phyloP scores from a whole-genome alignment of 345 rosid genomes.

The Reutealis trisperma region DNA sequence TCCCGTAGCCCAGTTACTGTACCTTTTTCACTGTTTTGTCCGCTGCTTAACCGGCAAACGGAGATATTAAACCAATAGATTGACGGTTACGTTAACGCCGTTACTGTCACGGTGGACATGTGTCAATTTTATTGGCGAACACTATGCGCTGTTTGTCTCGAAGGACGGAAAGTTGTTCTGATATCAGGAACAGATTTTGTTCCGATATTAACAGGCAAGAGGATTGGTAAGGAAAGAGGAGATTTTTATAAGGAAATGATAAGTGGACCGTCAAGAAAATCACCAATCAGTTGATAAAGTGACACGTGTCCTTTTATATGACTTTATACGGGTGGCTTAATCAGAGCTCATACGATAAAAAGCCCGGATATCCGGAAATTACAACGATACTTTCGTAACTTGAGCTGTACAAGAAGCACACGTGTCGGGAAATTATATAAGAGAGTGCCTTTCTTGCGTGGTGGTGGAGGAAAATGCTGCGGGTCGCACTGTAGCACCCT shows the following conservation, averaged over 20 bases:
- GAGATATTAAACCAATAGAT: not conserved
- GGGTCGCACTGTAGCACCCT: no score
- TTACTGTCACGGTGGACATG: not conserved
- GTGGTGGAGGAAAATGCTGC: not conserved
- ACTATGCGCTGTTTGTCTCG: not conserved
- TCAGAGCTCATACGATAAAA: no score
- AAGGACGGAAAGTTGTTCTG: conserved; percentile 5
- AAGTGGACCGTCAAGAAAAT: not conserved
- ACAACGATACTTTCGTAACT: no score
- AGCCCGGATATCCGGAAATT: no score
- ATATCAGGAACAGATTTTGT: not conserved
- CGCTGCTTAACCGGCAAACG: conserved; percentile 14
- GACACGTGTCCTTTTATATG: not conserved
- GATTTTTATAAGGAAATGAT: not conserved
- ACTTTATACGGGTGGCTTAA: not conserved
- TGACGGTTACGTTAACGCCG: not conserved
- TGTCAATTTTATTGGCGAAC: not conserved
- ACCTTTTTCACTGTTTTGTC: conserved; percentile 6
- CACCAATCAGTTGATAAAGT: not conserved
- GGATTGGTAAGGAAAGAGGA: not conserved
- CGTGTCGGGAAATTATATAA: not conserved
- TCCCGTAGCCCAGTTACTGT: conserved; percentile 6
- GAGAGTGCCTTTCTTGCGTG: not conserved
- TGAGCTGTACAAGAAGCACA: not conserved
- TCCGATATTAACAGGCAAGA: conserved; percentile 10